A percentile compares a stretch with the other conserved stretches of the same genome.
These are phyloP conservation scores for Fusarium sp. DNA, from an alignment of 2,329 filamentous ascomycete species.

Conservation along the genomic window DNA sequence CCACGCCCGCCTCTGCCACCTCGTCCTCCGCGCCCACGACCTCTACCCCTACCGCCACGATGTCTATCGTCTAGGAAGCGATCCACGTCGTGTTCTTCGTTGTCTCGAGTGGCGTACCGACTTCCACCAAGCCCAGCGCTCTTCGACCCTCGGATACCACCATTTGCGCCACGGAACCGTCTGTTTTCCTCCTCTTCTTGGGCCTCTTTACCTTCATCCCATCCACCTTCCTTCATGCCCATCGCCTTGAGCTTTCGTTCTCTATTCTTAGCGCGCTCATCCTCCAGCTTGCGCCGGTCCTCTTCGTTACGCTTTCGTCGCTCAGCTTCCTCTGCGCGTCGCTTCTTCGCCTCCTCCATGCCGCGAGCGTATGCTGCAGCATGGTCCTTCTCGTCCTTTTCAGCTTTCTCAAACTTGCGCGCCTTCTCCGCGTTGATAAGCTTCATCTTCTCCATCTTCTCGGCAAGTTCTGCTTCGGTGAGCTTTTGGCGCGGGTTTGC, in stretches of 20 bases:
- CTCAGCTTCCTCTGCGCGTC: conserved; percentile 65
- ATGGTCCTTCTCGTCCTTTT: conserved; percentile 68
- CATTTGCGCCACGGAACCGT: conserved; percentile 59
- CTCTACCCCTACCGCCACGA: conserved; percentile 51
- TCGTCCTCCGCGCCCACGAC: conserved; percentile 52
- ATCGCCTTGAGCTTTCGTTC: conserved; percentile 72
- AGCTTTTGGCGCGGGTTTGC: conserved; percentile 71
- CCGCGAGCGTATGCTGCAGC: conserved; percentile 66
- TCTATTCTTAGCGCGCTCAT: conserved; percentile 70
- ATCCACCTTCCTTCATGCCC: conserved; percentile 64
- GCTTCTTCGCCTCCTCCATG: conserved; percentile 66
- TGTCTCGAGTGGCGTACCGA: conserved; percentile 55
- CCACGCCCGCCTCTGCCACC: conserved; percentile 53
- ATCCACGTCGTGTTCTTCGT: conserved; percentile 53
- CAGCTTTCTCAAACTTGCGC: conserved; percentile 69
- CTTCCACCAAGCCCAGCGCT: conserved; percentile 57
- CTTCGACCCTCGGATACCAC: conserved; percentile 56
- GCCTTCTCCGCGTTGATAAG: conserved; percentile 69
- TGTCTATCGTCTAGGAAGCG: conserved; percentile 54
- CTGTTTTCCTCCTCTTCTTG: conserved; percentile 57
- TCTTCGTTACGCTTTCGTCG: conserved; percentile 64
- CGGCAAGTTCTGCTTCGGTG: conserved; percentile 68
- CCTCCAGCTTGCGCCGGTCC: conserved; percentile 64
- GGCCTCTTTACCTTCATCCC: conserved; percentile 70
- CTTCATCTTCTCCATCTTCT: conserved; percentile 72